Conservation (phyloP, 352 stramenopile species). For the Globisporangium abappressorium region DNA sequence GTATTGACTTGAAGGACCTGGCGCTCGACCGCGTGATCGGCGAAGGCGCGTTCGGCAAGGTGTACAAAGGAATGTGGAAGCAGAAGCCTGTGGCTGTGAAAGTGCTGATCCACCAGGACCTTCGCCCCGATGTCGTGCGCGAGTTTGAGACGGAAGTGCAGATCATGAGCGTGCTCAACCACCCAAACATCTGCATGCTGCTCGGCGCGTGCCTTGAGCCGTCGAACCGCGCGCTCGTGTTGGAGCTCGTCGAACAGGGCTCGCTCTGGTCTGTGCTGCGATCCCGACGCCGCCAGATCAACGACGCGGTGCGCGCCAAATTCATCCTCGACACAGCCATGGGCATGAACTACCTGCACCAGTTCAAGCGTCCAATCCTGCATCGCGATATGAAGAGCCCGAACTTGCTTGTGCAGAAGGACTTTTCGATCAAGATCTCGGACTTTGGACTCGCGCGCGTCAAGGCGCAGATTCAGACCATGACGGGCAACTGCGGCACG, state of each 20-base stretch:
- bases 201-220: constrained; percentile 93
- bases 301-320: constrained; percentile 38
- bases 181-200: constrained; percentile 97
- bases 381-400: constrained; percentile 90
- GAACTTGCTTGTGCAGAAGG: constrained; percentile 83
- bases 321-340: constrained; percentile 76
- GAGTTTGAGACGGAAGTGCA: constrained; percentile 83
- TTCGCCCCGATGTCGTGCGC: constrained; percentile 58
- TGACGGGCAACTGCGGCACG: constrained; percentile 91
- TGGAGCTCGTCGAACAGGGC: constrained; percentile 91
- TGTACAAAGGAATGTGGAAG: constrained; percentile 66
- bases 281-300: constrained; percentile 38
- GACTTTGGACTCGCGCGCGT: constrained; percentile 91
- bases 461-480: constrained; percentile 90
- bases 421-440: constrained; percentile 89
- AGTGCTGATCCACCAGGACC: constrained; percentile 67
- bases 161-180: constrained; percentile 89
- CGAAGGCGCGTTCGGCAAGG: constrained; percentile 77
- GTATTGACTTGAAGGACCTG: constrained; percentile 65
- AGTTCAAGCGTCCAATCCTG: constrained; percentile 82
- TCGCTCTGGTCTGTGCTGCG: constrained; percentile 93
- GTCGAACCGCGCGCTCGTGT: constrained; percentile 93
- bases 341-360: constrained; percentile 89
- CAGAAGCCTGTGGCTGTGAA: constrained; percentile 65
- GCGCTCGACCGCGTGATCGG: constrained; percentile 56